Evolutionary conservation across 768 basidiomycete species (phyloP), one percentile per base, ranked within the genome.

Genomic region (Nidularia pulvinata): DNA sequence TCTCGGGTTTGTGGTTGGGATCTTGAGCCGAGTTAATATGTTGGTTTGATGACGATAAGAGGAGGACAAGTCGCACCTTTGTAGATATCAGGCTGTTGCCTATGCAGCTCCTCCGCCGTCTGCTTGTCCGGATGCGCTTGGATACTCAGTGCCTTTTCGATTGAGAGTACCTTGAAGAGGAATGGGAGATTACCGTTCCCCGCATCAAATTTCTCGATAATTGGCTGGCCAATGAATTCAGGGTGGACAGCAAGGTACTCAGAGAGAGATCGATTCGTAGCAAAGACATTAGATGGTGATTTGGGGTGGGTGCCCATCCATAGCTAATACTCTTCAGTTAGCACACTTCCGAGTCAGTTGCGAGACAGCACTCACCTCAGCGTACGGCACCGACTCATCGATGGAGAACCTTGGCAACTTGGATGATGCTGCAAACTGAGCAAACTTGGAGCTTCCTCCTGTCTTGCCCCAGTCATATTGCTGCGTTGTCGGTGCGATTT

Each of bases 231-330:
- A 43, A 98, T 83, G 53, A 95, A 80, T 46, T 79, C 72, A 25
- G 88, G 86, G 66, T 91, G 76, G 4, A 76, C 70, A 16, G 81
- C 74, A 56, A 99, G 79, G 64, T 91, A 70, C 16, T 83, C 73
- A 3, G 79, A 83, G 56, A 84, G 84, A 22, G 69, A 62, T 57
- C 69, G 68, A 33, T 71, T 70, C 7, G 73, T 65, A 3, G 64
- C 64, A 9, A 63, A 50, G 7, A 81, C 68, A 33, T 50, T 65
- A 1, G 81, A 81, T n/a, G 83, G 80, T 13, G 81, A 79, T 9
- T 75, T 90, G 2, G 91, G 81, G 61, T 98, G 97, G 0, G 97
- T 98, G 9, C 97, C 97, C 96, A 98, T 98, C 97, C 97, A 99
- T 45, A 99, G 76, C 95, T 98, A 4, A 51, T 11, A 35, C 33